Evolutionary conservation across 192 early-diverging fungal species (phyloP), one percentile per base, ranked within the genome.

Genomic region (Backusella circina): DNA sequence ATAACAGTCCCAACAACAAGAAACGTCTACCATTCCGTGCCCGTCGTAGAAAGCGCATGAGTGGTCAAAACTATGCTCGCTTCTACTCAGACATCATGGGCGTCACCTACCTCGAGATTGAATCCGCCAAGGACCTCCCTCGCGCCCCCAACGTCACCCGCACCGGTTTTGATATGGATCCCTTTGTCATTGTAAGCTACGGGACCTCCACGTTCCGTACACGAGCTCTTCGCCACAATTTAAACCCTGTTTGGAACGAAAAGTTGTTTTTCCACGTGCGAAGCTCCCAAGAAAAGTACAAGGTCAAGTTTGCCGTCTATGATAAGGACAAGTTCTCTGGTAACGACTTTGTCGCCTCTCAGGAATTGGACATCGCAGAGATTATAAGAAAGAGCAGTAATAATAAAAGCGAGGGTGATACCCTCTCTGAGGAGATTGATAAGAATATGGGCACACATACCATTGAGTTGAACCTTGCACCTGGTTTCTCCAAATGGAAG

Each of bases 91-190:
- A 80, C 41, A 74, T 84, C 1, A 61, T 84, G n/a, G 88, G 86
- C 12, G 75, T 88, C 18, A 81, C 86, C 28, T 86, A 84, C 69
- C 74, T 90, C 67, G 86, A 88, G 67, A 68, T 90, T 16, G 78
- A 76, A 26, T 80, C 75, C 23, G 86, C 86, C 23, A 79, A 82
- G 2, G 82, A 87, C 47, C 74, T 90, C 13, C 84, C 87, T 50
- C 74, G 79, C 9, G 78, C 77, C 47, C 75, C 44, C 33, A 84
- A 82, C 61, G 81, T 80, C 12, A 84, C 87, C 3, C 76, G 86
- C n/a, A 88, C 87, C 0, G 84, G 89, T 7, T 93, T 90, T 76
- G 90, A 94, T 76, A 94, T 93, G 86, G 94, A 95, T 79, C 93
- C 94, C 0, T 95, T 94, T 84, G 92, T 91, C 1, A 83, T 93